Conservation (phyloP, 2,329 filamentous ascomycete species). For the Arthrobotrys pseudoclavata region DNA sequence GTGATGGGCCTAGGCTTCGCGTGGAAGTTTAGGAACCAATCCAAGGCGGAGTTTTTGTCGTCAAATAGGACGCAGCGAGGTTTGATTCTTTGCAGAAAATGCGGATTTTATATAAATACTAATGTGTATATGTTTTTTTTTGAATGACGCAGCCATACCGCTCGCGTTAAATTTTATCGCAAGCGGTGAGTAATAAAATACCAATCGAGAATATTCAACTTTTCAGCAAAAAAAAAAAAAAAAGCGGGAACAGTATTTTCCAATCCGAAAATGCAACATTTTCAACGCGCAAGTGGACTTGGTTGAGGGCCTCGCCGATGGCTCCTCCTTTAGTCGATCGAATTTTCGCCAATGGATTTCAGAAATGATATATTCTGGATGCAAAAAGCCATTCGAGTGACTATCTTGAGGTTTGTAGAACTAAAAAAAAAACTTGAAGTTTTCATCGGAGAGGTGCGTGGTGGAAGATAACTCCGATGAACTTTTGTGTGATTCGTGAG, state of each 20-base stretch:
- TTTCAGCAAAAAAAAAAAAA: conserved; percentile 64
- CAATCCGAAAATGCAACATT: conserved; percentile 30
- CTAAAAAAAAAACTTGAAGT: conserved; percentile 45
- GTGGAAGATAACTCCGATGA: conserved; percentile 3
- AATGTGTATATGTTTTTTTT: conserved; percentile 20
- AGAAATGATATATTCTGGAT: conserved; percentile 4
- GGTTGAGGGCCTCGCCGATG: conserved; percentile 7
- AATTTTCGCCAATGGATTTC: conserved; percentile 9
- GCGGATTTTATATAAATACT: conserved; percentile 16
- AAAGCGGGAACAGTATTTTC: conserved; percentile 67
- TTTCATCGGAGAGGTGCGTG: conserved; percentile 33
- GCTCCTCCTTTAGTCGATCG: neutral
- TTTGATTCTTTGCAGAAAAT: conserved; percentile 68
- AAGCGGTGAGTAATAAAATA: conserved; percentile 80
- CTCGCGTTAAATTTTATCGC: conserved; percentile 91
- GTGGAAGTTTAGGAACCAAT: conserved; percentile 73
- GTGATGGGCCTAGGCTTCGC: conserved; percentile 74
- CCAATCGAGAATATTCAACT: conserved; percentile 61
- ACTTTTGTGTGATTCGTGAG: neutral
- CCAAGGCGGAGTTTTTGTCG: conserved; percentile 79
- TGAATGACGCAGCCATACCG: conserved; percentile 75
- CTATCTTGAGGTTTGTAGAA: conserved; percentile 58
- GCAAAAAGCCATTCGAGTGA: conserved; percentile 11
- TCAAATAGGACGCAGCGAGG: conserved; percentile 87
- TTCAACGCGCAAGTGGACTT: conserved; percentile 39